A percentile compares a stretch with the other conserved stretches of the same genome.
Evolutionary conservation across 306 rosid species (phyloP).

Genomic region (Rosa multiflora): DNA sequence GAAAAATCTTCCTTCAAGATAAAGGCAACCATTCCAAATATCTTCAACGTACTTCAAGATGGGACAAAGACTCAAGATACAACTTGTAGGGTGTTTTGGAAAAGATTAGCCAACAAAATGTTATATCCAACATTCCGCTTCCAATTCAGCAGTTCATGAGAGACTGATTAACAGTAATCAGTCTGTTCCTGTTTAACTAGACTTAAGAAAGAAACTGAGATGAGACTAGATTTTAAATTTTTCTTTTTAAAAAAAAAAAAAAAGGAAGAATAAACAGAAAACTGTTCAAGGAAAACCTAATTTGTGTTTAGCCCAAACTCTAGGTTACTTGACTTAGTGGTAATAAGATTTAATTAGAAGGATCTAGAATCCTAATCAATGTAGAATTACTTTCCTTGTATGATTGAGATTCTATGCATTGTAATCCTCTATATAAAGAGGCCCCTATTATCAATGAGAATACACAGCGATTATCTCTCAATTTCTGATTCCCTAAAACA

Average conservation of each 20-base stretch:
- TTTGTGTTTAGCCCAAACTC: too few species aligned
- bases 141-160: conserved; percentile 7
- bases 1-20: not conserved
- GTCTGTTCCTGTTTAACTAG: not conserved
- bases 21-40: not conserved
- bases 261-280: too few species aligned
- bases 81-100: not conserved
- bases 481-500: too few species aligned
- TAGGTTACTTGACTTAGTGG: too few species aligned
- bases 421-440: too few species aligned
- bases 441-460: too few species aligned
- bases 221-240: not conserved
- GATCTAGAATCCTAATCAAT: too few species aligned
- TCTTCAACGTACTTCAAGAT: not conserved
- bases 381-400: too few species aligned
- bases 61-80: not conserved
- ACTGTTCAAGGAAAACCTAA: too few species aligned
- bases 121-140: not conserved
- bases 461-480: too few species aligned
- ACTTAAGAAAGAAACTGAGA: not conserved
- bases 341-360: too few species aligned
- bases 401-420: too few species aligned
- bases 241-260: not conserved
- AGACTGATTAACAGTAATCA: not conserved
- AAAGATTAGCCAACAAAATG: not conserved